A percentile compares a stretch with the other conserved stretches of the same genome.
These are phyloP conservation scores for Fomitopsis serialis DNA, from an alignment of 768 basidiomycete genomes.

Conservation along the genomic window DNA sequence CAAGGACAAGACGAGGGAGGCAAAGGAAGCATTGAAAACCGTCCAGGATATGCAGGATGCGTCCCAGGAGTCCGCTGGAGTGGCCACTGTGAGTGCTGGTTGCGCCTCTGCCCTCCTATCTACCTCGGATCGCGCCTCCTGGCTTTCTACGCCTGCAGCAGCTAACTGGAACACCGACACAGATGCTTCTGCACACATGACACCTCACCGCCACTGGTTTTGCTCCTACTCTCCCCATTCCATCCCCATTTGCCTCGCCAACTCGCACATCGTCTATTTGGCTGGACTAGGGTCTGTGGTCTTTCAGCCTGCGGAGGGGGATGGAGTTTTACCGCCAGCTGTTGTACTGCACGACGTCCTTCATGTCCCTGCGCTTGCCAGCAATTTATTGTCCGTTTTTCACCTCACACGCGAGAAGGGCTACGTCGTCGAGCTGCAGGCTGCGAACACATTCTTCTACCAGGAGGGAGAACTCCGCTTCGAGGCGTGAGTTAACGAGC, in stretches of 20 bases:
- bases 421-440: not conserved
- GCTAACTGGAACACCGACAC: conserved; percentile 8
- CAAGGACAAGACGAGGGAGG: not conserved
- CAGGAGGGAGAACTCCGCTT: conserved; percentile 7
- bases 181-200: conserved; percentile 11
- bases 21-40: not conserved
- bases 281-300: conserved; percentile 2
- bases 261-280: not conserved
- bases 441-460: conserved; percentile 1
- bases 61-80: not conserved
- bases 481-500: conserved; percentile 18
- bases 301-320: conserved; percentile 13
- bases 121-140: not conserved
- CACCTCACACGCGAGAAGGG: conserved; percentile 2
- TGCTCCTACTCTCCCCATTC: conserved; percentile 6
- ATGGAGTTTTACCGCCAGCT: not conserved
- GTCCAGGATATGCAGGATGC: not conserved
- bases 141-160: no score
- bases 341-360: conserved; percentile 2
- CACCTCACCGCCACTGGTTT: conserved; percentile 8
- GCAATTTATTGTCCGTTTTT: conserved; percentile 5
- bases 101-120: conserved; percentile 5
- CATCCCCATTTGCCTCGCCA: not conserved
- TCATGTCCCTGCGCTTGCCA: conserved; percentile 5
- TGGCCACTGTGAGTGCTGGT: conserved; percentile 1